phyloP scores from a whole-genome alignment of 257 asterid genomes.

The Scutellaria baicalensis region DNA sequence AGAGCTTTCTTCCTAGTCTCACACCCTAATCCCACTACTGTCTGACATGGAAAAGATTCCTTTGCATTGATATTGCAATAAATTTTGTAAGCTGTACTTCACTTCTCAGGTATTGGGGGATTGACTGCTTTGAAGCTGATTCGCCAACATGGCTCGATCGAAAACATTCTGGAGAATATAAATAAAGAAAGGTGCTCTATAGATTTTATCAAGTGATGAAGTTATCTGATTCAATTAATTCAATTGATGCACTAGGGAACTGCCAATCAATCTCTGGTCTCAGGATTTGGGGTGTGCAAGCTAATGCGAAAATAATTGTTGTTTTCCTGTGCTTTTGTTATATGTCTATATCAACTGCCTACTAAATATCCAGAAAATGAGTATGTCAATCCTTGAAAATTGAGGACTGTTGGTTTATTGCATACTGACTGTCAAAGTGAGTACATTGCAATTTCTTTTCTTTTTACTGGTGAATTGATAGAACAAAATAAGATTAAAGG shows the following conservation, averaged over 20 bases:
- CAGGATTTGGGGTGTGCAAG: background rate
- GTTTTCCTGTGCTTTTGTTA: background rate
- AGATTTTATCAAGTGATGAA: background rate
- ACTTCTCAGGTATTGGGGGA: constrained; percentile 81
- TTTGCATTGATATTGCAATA: background rate
- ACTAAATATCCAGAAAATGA: background rate
- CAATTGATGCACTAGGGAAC: background rate
- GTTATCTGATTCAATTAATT: background rate
- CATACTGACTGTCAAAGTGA: background rate
- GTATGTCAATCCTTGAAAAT: constrained; percentile 11
- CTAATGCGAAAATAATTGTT: background rate
- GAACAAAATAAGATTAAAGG: background rate
- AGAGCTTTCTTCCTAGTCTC: background rate
- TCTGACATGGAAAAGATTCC: background rate
- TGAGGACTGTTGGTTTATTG: background rate
- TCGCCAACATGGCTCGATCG: constrained; percentile 90
- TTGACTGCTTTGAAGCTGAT: constrained; percentile 93
- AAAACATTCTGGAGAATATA: constrained; percentile 75
- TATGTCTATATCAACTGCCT: background rate
- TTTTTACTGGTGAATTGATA: background rate
- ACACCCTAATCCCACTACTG: no score
- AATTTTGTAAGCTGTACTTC: background rate
- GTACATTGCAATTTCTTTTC: background rate
- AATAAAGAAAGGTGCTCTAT: constrained; percentile 80
- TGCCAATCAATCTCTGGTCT: background rate